phyloP scores from a whole-genome alignment of 495 filamentous ascomycete species.

The Amorphotheca resinae region DNA sequence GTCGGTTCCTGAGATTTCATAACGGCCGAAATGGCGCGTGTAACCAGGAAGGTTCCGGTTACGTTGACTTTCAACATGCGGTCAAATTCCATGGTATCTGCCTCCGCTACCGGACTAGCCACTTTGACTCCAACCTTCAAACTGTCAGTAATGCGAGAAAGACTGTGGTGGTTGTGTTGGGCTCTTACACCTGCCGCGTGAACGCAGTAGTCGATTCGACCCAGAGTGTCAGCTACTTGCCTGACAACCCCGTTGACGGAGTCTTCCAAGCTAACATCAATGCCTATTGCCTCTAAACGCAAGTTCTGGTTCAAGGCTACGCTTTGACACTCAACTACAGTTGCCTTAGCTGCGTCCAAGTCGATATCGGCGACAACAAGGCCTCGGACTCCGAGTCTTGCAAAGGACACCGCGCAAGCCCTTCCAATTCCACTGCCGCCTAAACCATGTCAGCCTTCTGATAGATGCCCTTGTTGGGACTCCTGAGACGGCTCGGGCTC shows the following conservation, averaged over 20 bases:
- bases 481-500: too few relatives aligned
- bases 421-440: constrained; percentile 24
- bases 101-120: not conserved
- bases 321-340: constrained; percentile 17
- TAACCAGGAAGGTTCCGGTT: constrained; percentile 10
- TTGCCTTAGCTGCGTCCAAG: constrained; percentile 15
- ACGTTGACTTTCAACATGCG: constrained; percentile 15
- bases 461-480: not conserved
- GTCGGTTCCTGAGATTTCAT: constrained; percentile 12
- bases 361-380: constrained; percentile 30
- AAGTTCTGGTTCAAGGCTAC: constrained; percentile 22
- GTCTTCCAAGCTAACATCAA: constrained; percentile 23
- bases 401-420: constrained; percentile 22
- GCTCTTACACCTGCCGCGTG: constrained; percentile 29
- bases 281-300: constrained; percentile 18
- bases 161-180: too few relatives aligned
- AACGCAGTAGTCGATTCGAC: constrained; percentile 27
- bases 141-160: not conserved
- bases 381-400: constrained; percentile 23
- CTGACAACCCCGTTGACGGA: constrained; percentile 25
- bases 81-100: constrained; percentile 9
- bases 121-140: constrained; percentile 5
- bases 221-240: constrained; percentile 20
- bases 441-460: not conserved
- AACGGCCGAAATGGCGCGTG: constrained; percentile 6